phyloP scores from a whole-genome alignment of 345 rosid species.

The Mallotus nudiflorus region DNA sequence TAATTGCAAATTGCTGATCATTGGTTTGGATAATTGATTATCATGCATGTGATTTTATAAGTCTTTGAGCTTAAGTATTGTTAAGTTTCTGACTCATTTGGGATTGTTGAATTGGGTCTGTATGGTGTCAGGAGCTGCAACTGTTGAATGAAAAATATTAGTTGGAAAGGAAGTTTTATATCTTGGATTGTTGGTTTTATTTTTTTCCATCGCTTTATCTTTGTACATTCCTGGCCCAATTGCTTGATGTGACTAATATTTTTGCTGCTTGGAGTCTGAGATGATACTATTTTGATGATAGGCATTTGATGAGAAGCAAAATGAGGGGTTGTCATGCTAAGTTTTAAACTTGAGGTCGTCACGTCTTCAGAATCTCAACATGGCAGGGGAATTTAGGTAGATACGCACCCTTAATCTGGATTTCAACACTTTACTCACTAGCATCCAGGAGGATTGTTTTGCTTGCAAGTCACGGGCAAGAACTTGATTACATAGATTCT shows the following conservation, averaged over 20 bases:
- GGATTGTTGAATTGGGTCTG: slow-evolving; percentile 11
- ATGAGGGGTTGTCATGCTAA: slow-evolving; percentile 75
- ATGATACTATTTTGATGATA: slow-evolving; percentile 34
- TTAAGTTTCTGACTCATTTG: slow-evolving; percentile 16
- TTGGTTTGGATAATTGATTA: background rate
- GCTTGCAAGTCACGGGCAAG: slow-evolving; percentile 45
- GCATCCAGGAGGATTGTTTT: slow-evolving; percentile 82
- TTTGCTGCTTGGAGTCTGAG: slow-evolving; percentile 16
- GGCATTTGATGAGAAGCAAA: slow-evolving; percentile 93
- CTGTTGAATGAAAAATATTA: slow-evolving; percentile 69
- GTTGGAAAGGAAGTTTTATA: slow-evolving; percentile 69
- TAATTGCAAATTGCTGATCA: slow-evolving; percentile 55
- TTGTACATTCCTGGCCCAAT: slow-evolving; percentile 3
- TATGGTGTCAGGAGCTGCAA: slow-evolving; percentile 75
- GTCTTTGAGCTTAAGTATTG: background rate
- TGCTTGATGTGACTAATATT: slow-evolving; percentile 22
- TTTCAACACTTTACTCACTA: slow-evolving; percentile 52
- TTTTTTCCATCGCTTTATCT: background rate
- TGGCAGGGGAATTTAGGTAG: slow-evolving; percentile 65
- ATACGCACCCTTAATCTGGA: slow-evolving; percentile 75
- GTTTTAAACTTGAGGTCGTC: slow-evolving; percentile 67
- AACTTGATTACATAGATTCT: slow-evolving; percentile 40
- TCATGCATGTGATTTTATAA: no score
- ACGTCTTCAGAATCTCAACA: slow-evolving; percentile 67
- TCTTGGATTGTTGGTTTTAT: slow-evolving; percentile 12